A percentile compares a stretch with the other conserved stretches of the same genome.
Conservation (phyloP, 2,329 filamentous ascomycete genomes). For the Sphaerulina populicola region DNA sequence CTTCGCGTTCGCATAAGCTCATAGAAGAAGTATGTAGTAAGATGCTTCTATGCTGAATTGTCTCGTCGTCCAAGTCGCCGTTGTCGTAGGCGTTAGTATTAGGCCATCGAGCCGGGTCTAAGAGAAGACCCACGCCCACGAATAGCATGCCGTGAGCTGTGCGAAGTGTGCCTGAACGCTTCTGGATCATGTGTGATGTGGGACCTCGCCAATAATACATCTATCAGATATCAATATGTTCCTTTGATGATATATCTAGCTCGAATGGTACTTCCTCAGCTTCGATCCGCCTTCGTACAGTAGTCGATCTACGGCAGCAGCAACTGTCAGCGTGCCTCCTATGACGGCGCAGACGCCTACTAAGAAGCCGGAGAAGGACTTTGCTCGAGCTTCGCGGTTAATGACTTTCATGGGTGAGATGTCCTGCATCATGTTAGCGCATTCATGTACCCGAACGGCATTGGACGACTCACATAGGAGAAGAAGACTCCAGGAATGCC, state of each 20-base stretch:
- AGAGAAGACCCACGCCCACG: too few relatives aligned
- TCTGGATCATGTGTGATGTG: not conserved
- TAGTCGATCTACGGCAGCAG: constrained; percentile 82
- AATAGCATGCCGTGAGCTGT: too few relatives aligned
- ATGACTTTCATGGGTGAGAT: constrained; percentile 99
- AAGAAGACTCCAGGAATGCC: constrained; percentile 98
- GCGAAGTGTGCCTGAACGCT: not conserved
- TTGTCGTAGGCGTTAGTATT: too few relatives aligned
- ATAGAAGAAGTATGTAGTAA: too few relatives aligned
- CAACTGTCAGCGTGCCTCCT: constrained; percentile 89
- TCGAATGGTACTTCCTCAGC: constrained; percentile 75
- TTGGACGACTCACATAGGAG: constrained; percentile 67
- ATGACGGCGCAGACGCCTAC: constrained; percentile 91
- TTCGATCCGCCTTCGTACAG: constrained; percentile 80
- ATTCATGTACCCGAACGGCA: too few relatives aligned
- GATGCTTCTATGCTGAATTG: too few relatives aligned
- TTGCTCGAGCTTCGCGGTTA: constrained; percentile 83
- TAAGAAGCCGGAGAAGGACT: constrained; percentile 85
- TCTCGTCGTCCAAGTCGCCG: too few relatives aligned
- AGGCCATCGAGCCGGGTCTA: too few relatives aligned
- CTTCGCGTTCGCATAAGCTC: too few relatives aligned
- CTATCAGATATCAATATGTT: constrained; percentile 3
- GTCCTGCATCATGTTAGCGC: constrained; percentile 42
- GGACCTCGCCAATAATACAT: constrained; percentile 1
- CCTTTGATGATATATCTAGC: constrained; percentile 30